phyloP scores from a whole-genome alignment of 2,329 filamentous ascomycete species.

The Pseudogymnoascus sp. region DNA sequence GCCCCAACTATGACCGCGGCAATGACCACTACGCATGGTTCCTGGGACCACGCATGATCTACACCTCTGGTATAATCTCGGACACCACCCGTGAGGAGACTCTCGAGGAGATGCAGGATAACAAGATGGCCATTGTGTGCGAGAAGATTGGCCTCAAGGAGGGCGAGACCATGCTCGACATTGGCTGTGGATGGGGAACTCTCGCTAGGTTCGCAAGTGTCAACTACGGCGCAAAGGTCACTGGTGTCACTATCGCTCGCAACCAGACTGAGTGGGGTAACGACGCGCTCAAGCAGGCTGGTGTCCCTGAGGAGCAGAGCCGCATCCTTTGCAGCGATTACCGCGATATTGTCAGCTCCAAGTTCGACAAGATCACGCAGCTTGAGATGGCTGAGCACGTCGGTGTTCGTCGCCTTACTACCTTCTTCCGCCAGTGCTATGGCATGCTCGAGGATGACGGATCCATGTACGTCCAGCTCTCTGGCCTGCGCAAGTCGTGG shows the following conservation, averaged over 20 bases:
- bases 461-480: constrained; percentile 63
- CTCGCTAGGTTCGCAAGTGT: constrained; percentile 62
- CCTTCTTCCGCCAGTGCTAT: constrained; percentile 56
- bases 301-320: constrained; percentile 55
- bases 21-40: constrained; percentile 30
- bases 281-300: constrained; percentile 51
- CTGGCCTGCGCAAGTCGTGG: constrained; percentile 61
- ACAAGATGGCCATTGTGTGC: constrained; percentile 59
- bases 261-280: constrained; percentile 69
- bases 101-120: constrained; percentile 27
- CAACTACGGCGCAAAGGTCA: constrained; percentile 67
- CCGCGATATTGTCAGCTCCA: constrained; percentile 53
- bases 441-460: constrained; percentile 66
- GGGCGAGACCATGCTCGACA: constrained; percentile 56
- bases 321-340: constrained; percentile 63
- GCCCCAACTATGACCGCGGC: constrained; percentile 28
- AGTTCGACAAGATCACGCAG: constrained; percentile 63
- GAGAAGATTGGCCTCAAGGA: constrained; percentile 57
- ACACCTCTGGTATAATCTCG: constrained; percentile 28
- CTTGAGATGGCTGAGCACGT: constrained; percentile 70
- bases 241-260: constrained; percentile 62
- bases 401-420: constrained; percentile 56
- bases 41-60: constrained; percentile 30
- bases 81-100: constrained; percentile 26
- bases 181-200: constrained; percentile 63